Conservation (phyloP, 495 filamentous ascomycete genomes). For the Achaetomiella virescens region DNA sequence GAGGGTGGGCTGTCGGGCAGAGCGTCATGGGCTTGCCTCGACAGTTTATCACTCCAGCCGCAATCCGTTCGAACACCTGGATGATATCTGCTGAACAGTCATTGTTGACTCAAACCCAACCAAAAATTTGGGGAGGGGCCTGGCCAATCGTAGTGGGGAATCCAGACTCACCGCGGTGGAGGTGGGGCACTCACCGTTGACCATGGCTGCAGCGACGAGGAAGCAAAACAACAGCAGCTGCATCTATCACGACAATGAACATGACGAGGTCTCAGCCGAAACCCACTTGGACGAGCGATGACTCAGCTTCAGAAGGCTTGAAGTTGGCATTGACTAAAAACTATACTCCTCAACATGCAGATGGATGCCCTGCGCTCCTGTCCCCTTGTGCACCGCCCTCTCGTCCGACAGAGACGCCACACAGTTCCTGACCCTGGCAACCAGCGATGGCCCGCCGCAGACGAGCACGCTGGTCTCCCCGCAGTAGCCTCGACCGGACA, state of each 20-base stretch:
- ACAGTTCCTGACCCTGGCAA: conserved; percentile 56
- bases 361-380: conserved; percentile 70
- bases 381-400: conserved; percentile 84
- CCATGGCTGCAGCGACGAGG: no score
- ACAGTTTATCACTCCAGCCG: neutral
- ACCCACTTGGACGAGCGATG: no score
- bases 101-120: conserved; percentile 9
- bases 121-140: neutral
- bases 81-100: neutral
- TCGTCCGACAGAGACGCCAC: conserved; percentile 74
- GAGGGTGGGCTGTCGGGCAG: conserved; percentile 6
- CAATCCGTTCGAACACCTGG: neutral
- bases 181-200: neutral
- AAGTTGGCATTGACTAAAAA: conserved; percentile 23
- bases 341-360: conserved; percentile 47
- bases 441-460: conserved; percentile 66
- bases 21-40: conserved; percentile 15
- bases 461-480: conserved; percentile 82
- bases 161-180: neutral
- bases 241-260: no score
- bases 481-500: conserved; percentile 59
- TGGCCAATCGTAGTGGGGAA: neutral
- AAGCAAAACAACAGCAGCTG: no score
- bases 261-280: no score
- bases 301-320: no score